Conservation (phyloP, 352 stramenopile species). For the Peronospora farinosa region DNA sequence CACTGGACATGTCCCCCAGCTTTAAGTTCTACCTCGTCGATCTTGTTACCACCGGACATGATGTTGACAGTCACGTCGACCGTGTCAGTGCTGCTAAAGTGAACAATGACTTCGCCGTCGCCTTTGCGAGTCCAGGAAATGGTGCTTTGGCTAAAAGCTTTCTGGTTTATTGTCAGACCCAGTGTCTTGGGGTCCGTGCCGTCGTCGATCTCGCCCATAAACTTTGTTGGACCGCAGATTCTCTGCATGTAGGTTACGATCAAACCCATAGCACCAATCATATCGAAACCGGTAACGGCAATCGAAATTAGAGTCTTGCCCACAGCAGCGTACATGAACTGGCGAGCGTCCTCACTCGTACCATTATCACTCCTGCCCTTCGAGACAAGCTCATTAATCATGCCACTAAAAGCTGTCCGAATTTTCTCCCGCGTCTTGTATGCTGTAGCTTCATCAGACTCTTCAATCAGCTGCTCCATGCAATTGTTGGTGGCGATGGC, state of each 20-base stretch:
- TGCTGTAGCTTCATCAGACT: conserved; percentile 23
- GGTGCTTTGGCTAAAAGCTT: conserved; percentile 37
- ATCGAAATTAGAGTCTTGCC: conserved; percentile 43
- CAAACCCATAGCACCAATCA: conserved; percentile 43
- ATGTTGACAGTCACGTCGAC: conserved; percentile 46
- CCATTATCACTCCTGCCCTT: conserved; percentile 33
- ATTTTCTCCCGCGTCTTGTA: conserved; percentile 47
- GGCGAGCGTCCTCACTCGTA: conserved; percentile 24
- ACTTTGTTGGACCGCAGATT: conserved; percentile 50
- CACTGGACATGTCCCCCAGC: conserved; percentile 28
- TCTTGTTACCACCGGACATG: conserved; percentile 35
- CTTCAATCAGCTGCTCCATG: conserved; percentile 31
- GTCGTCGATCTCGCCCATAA: conserved; percentile 53
- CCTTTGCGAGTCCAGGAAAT: conserved; percentile 38
- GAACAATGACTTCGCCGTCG: conserved; percentile 32
- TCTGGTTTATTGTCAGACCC: conserved; percentile 31
- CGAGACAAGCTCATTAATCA: conserved; percentile 47
- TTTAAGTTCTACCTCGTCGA: conserved; percentile 34
- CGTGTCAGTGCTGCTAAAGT: conserved; percentile 38
- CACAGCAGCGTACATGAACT: conserved; percentile 38
- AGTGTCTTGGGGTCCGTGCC: conserved; percentile 36
- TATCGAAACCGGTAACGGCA: conserved; percentile 41
- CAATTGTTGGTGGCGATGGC: conserved; percentile 43
- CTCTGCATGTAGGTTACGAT: conserved; percentile 46
- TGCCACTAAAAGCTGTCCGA: conserved; percentile 43